Percentiles rank a stretch among this genome's conserved stretches.
phyloP scores from a whole-genome alignment of 257 asterid species.

The Przewalskia tangutica region DNA sequence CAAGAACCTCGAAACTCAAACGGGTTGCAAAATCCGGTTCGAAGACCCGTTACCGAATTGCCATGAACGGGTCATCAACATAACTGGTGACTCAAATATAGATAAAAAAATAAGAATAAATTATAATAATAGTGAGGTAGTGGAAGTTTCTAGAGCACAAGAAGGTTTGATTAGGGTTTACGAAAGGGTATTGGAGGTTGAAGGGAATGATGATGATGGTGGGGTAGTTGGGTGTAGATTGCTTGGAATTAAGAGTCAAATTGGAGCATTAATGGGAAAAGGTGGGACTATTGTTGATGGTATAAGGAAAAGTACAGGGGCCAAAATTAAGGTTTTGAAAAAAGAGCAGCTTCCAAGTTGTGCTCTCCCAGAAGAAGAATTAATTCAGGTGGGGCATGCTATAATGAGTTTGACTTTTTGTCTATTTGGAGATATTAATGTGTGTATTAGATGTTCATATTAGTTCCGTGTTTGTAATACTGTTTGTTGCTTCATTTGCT shows the following conservation, averaged over 20 bases:
- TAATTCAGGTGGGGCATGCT: slow-evolving; percentile 36
- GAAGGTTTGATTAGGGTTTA: slow-evolving; percentile 49
- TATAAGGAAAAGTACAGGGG: slow-evolving; percentile 37
- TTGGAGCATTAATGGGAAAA: slow-evolving; percentile 45
- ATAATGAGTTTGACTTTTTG: not conserved
- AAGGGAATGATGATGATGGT: slow-evolving; percentile 15
- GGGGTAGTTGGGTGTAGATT: slow-evolving; percentile 34
- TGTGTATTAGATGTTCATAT: not conserved
- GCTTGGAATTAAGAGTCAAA: slow-evolving; percentile 27
- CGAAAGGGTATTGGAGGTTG: slow-evolving; percentile 38
- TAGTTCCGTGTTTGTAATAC: not conserved
- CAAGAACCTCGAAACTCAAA: slow-evolving; percentile 30
- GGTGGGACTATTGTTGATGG: slow-evolving; percentile 34
- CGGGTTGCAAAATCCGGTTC: slow-evolving; percentile 32
- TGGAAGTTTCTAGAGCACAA: slow-evolving; percentile 40
- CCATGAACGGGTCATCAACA: slow-evolving; percentile 46
- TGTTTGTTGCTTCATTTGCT: too few relatives aligned
- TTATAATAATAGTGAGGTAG: not conserved
- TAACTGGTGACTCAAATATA: slow-evolving; percentile 28
- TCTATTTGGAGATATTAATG: not conserved
- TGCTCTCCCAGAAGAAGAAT: slow-evolving; percentile 35
- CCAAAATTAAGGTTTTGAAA: slow-evolving; percentile 33
- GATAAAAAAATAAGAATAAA: slow-evolving; percentile 18
- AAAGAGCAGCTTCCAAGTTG: slow-evolving; percentile 40
- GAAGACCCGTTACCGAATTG: slow-evolving; percentile 32